These are phyloP conservation scores for Penicillium psychrosexuale DNA, from an alignment of 2,329 filamentous ascomycete genomes.

Conservation along the genomic window DNA sequence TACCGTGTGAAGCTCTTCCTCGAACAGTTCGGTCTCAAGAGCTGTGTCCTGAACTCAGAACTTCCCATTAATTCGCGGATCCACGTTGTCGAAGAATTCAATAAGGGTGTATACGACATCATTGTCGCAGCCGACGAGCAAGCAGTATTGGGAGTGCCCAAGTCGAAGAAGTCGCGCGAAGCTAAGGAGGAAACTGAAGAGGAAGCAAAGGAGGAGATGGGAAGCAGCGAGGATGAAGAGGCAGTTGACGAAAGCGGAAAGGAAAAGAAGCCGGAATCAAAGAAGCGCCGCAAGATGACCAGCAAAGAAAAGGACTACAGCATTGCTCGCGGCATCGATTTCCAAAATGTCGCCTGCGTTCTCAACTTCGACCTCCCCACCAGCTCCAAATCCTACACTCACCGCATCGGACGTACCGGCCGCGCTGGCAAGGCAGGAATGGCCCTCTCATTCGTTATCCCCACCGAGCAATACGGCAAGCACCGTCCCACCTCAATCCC, in stretches of 20 bases:
- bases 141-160: constrained; percentile 66
- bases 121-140: constrained; percentile 94
- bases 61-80: constrained; percentile 88
- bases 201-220: constrained; percentile 28
- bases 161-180: constrained; percentile 33
- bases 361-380: constrained; percentile 95
- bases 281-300: constrained; percentile 63
- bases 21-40: constrained; percentile 93
- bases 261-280: constrained; percentile 29
- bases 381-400: constrained; percentile 89
- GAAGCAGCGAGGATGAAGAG: constrained; percentile 42
- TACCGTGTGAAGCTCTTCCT: constrained; percentile 93
- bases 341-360: constrained; percentile 89
- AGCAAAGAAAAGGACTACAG: constrained; percentile 83
- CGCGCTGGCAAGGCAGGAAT: constrained; percentile 89
- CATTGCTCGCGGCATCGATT: constrained; percentile 94
- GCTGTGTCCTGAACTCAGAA: constrained; percentile 90
- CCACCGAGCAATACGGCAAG: constrained; percentile 76
- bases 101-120: constrained; percentile 94
- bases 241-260: constrained; percentile 31
- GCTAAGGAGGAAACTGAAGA: constrained; percentile 25
- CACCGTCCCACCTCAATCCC: constrained; percentile 80
- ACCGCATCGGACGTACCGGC: constrained; percentile 90
- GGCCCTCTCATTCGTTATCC: constrained; percentile 92
- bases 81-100: constrained; percentile 96